Percentiles rank a stretch among this genome's conserved stretches.
phyloP scores from a whole-genome alignment of 176 grass and related monocot species.

The Musa schizocarpa region DNA sequence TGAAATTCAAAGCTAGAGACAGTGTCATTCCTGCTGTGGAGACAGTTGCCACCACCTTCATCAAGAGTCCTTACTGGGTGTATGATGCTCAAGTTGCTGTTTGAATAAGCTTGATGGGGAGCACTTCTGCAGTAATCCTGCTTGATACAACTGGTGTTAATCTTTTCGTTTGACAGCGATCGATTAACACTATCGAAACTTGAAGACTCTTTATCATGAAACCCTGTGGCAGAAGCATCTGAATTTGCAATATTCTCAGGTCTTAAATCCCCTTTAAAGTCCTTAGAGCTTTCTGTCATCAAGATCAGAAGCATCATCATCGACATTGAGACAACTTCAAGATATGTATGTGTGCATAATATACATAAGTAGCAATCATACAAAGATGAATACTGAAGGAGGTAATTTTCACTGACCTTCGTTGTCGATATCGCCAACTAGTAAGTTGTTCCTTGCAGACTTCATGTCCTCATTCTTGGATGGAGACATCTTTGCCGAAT shows the following conservation, averaged over 20 bases:
- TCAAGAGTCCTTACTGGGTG: conserved; percentile 54
- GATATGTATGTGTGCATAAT: not conserved
- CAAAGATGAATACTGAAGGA: conserved; percentile 3
- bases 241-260: conserved; percentile 16
- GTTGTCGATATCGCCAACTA: conserved; percentile 50
- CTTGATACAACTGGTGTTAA: conserved; percentile 4
- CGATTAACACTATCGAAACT: not conserved
- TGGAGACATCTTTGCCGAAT: conserved; percentile 54
- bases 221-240: conserved; percentile 18
- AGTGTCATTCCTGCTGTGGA: conserved; percentile 53
- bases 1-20: conserved; percentile 82
- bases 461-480: conserved; percentile 46
- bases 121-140: conserved; percentile 32
- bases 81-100: conserved; percentile 56
- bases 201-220: conserved; percentile 4
- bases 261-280: conserved; percentile 25
- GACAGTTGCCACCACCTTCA: conserved; percentile 46
- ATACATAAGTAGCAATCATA: conserved; percentile 3
- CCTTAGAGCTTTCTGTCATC: conserved; percentile 48
- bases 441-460: conserved; percentile 44
- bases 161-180: conserved; percentile 9
- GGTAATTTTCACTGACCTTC: conserved; percentile 35
- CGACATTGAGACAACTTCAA: not conserved
- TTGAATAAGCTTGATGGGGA: conserved; percentile 30
- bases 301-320: not conserved